phyloP scores from a whole-genome alignment of 108 stramenopile genomes.

The Hondaea fermentalgiana region DNA sequence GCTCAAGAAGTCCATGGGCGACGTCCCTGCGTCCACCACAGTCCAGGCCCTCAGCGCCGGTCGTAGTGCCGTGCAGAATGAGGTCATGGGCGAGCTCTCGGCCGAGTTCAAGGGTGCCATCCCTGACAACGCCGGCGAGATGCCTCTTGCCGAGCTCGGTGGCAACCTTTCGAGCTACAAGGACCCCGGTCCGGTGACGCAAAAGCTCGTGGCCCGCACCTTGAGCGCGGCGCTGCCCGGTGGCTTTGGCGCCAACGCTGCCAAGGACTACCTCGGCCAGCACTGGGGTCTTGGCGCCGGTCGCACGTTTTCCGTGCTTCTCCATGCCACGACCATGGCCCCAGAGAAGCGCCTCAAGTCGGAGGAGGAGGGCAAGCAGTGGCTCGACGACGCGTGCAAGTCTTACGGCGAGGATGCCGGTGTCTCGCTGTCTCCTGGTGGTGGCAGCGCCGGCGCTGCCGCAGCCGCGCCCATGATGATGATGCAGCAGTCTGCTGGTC shows the following conservation, averaged over 20 bases:
- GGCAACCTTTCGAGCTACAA: background rate
- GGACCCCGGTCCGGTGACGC: background rate
- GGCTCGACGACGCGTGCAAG: background rate
- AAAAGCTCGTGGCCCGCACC: background rate
- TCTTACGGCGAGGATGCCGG: background rate
- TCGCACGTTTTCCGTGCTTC: background rate
- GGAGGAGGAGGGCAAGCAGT: background rate
- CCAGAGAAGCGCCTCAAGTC: background rate
- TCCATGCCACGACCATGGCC: background rate
- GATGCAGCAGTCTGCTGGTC: background rate
- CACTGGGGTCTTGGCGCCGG: background rate
- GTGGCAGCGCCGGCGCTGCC: background rate
- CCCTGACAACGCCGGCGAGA: constrained; percentile 2
- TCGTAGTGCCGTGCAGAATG: constrained; percentile 20
- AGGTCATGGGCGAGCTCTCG: constrained; percentile 20
- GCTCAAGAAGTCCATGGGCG: constrained; percentile 7
- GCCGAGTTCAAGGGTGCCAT: background rate
- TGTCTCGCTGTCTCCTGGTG: background rate
- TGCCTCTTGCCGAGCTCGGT: background rate
- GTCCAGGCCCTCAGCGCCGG: constrained; percentile 19
- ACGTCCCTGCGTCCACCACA: background rate
- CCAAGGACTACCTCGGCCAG: background rate
- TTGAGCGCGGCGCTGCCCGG: background rate
- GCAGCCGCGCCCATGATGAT: background rate
- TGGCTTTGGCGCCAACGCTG: background rate